Base-by-base conservation (phyloP, 345 rosid genomes). In the Sonneratia alba region DNA sequence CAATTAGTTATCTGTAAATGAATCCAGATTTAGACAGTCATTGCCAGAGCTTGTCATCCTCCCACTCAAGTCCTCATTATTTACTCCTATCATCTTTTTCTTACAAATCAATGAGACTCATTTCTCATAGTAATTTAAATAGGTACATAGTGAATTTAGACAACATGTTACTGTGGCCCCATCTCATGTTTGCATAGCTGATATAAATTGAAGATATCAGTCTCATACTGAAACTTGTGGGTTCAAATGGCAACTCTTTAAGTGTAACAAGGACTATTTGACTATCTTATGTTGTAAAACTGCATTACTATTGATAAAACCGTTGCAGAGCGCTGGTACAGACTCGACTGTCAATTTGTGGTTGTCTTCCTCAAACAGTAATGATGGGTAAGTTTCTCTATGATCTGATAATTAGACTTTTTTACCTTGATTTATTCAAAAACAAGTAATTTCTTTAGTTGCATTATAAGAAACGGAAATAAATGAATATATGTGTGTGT, bases 281-380 rank as follows among this genome's bases (percentile, higher is more conserved):
- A 40, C 43, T 42, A 42, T 42, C 45, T 42, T 42, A 47, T 62
- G 37, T 34, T 34, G 16, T 62, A 14, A 62, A 7, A 0, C 66
- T 62, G 63, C 63, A n/a, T 15, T 24, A 13, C 66, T 62, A 24
- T 13, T 32, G 14, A 10, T 65, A 27, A 59, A 38, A 69, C 73
- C 74, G 67, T 75, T 77, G 80, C 92, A 90, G 98, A 90, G 97
- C 78, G 87, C 93, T 77, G 98, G 98, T 63, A 91, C 96, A 43
- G 97, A 91, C 75, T 94, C 96, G 14, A 83, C 83, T 36, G 97
- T 94, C 71, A 90, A 88, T 78, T 81, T 94, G 84, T 94, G 98
- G 98, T 76, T 70, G 76, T 84, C 94, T 66, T 81, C 80, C 62
- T 79, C 89, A 49, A 67, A 80, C 56, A 67, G 73, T 64, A 85